Conservation (phyloP, 257 asterid genomes). For the Solanum appendiculatum region DNA sequence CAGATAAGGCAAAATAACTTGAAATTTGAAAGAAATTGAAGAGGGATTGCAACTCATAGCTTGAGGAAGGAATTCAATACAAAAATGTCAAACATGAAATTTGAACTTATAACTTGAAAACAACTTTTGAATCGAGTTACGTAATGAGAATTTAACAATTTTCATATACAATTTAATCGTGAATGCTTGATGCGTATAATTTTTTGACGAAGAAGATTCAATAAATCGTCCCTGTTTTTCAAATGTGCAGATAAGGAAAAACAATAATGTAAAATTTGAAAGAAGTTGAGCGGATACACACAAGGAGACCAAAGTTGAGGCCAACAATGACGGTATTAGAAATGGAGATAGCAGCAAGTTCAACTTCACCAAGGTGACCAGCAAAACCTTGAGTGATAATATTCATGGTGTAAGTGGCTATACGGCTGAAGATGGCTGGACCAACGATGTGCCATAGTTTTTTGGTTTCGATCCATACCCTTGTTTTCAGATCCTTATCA, state of each 20-base stretch:
- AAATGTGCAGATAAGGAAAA: neutral
- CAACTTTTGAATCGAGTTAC: no score
- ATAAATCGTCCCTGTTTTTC: no score
- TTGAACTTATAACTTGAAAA: no score
- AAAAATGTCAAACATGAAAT: neutral
- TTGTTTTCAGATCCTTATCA: neutral
- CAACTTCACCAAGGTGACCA: constrained; percentile 46
- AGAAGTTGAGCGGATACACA: neutral
- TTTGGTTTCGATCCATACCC: constrained; percentile 18
- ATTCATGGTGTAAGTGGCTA: constrained; percentile 22
- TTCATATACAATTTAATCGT: no score
- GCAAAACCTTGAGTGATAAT: constrained; percentile 32
- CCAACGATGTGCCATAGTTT: constrained; percentile 39
- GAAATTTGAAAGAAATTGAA: neutral
- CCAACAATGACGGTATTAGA: constrained; percentile 42
- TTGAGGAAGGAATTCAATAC: neutral
- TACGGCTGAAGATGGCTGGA: constrained; percentile 30
- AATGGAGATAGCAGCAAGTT: constrained; percentile 42
- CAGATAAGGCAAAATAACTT: neutral
- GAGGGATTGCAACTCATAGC: neutral
- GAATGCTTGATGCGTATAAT: no score
- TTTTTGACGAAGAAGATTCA: no score
- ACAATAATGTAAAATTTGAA: neutral
- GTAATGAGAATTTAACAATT: no score
- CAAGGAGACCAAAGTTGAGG: constrained; percentile 42